phyloP scores from a whole-genome alignment of 805 yeast genomes.

The Peterozyma toletana region DNA sequence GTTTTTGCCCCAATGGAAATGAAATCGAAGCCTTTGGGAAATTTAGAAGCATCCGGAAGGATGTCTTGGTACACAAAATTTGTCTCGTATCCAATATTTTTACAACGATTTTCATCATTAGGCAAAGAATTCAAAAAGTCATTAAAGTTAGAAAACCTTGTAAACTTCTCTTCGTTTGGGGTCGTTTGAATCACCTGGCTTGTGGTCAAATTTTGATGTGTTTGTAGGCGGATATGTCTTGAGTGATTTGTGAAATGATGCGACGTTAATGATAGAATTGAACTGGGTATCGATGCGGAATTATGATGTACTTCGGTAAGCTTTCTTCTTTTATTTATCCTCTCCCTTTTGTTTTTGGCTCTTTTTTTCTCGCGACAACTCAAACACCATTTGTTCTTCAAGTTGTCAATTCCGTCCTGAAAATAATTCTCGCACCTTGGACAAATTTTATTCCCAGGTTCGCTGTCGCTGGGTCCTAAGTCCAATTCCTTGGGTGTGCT shows the following conservation, averaged over 20 bases:
- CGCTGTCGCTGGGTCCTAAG: too few species aligned
- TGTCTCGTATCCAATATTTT: constrained; percentile 2
- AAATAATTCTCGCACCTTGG: constrained; percentile 5
- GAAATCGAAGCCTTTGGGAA: constrained; percentile 7
- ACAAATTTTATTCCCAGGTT: constrained; percentile 1
- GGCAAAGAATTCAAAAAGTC: constrained; percentile 1
- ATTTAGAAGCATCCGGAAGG: constrained; percentile 1
- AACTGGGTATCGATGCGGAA: too few species aligned
- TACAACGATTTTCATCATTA: background rate
- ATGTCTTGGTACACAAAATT: constrained; percentile 7
- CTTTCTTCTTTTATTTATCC: constrained; percentile 3
- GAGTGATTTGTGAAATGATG: background rate
- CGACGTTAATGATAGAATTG: background rate
- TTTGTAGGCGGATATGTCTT: background rate
- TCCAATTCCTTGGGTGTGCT: too few species aligned
- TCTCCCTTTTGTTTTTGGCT: constrained; percentile 6
- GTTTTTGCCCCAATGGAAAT: constrained; percentile 8
- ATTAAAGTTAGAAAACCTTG: constrained; percentile 2
- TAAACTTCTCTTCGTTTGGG: constrained; percentile 6
- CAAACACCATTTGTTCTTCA: constrained; percentile 8
- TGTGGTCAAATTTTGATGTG: background rate
- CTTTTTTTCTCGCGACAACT: constrained; percentile 8
- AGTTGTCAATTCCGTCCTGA: constrained; percentile 3
- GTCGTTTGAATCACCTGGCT: background rate
- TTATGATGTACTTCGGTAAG: background rate